phyloP scores from a whole-genome alignment of 208 protist genomes.

The Trypanosoma mega region DNA sequence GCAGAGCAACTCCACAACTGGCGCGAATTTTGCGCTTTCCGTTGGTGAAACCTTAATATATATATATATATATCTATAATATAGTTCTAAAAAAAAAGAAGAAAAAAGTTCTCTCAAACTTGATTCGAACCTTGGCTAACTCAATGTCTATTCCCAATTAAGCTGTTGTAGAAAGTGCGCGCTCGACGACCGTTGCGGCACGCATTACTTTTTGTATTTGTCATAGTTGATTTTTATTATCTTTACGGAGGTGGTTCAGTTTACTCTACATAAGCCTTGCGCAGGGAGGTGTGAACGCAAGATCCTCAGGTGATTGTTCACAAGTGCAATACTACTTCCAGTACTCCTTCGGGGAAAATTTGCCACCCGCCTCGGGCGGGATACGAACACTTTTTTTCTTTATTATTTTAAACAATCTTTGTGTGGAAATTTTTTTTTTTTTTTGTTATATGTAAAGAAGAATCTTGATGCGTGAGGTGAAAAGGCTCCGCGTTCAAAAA shows the following conservation, averaged over 20 bases:
- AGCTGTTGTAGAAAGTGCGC: too few relatives aligned
- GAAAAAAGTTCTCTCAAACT: not conserved
- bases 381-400: not conserved
- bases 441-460: conserved; percentile 5
- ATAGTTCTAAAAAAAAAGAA: not conserved
- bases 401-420: too few relatives aligned
- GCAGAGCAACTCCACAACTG: too few relatives aligned
- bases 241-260: not conserved
- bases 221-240: too few relatives aligned
- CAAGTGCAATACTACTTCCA: conserved; percentile 33
- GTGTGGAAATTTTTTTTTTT: conserved; percentile 1
- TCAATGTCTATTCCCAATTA: too few relatives aligned
- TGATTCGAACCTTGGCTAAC: not conserved
- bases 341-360: conserved; percentile 33
- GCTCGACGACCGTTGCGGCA: too few relatives aligned
- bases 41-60: too few relatives aligned
- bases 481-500: too few relatives aligned
- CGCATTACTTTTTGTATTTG: too few relatives aligned
- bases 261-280: conserved; percentile 61
- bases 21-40: too few relatives aligned
- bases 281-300: conserved; percentile 91
- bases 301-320: conserved; percentile 91
- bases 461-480: too few relatives aligned
- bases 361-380: conserved; percentile 23
- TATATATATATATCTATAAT: too few relatives aligned